Evolutionary conservation across 306 rosid species (phyloP).

Genomic region (Inga laurina): DNA sequence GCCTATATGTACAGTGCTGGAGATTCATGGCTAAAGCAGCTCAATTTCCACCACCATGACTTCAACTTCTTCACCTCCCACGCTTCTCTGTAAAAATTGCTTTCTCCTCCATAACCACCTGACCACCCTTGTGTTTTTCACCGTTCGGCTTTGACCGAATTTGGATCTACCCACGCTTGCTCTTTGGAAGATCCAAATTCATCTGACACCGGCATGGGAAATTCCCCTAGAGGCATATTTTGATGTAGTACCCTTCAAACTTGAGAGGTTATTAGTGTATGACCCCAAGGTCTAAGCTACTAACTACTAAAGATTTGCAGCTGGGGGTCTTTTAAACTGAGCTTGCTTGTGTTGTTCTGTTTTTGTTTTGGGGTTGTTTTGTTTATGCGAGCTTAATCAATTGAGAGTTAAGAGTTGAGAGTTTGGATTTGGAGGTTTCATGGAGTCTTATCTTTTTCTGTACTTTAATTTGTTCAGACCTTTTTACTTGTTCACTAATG

Average conservation of each 20-base stretch:
- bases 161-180: not conserved
- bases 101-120: conserved; percentile 16
- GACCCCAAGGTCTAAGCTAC: conserved; percentile 4
- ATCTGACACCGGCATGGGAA: conserved; percentile 19
- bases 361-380: not conserved
- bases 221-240: conserved; percentile 27
- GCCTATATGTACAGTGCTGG: conserved; percentile 58
- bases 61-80: conserved; percentile 64
- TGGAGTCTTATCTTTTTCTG: not conserved
- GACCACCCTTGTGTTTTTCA: conserved; percentile 1
- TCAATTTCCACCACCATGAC: conserved; percentile 71
- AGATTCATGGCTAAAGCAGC: conserved; percentile 85
- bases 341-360: not conserved
- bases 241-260: conserved; percentile 7
- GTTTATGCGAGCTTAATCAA: conserved; percentile 9
- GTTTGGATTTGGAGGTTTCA: conserved; percentile 30
- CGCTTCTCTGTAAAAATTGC: conserved; percentile 39
- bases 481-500: not conserved
- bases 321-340: conserved; percentile 18
- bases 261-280: conserved; percentile 30
- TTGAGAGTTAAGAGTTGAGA: conserved; percentile 13
- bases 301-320: not conserved
- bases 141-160: conserved; percentile 14
- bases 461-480: not conserved
- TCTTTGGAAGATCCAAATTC: not conserved